Base-by-base conservation (phyloP, 2,329 filamentous ascomycete genomes). In the Diaporthe nobilis region DNA sequence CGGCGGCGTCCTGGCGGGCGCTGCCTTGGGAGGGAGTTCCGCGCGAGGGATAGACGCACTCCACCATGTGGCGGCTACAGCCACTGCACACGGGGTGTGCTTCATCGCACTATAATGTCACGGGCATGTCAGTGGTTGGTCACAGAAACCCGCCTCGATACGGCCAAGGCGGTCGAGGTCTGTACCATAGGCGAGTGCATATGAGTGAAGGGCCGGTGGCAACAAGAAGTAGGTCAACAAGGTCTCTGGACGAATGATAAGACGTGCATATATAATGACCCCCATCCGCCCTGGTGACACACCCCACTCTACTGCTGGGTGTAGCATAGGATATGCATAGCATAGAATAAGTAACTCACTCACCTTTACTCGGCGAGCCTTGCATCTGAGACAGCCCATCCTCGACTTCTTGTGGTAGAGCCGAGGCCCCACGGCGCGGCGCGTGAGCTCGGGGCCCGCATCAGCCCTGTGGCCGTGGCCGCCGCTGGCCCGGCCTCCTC, bases 381-480 rank as follows among this genome's bases (percentile, higher is more conserved):
- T 81, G 75, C 81, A 83, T 55, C 81, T 78, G 20, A 79, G 73
- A 72, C 82, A 83, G 2, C 82, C 82, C 67, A 78, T 80, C 49
- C 79, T 76, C 37, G 81, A 82, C 77, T 83, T 83, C 74, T 79
- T 81, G 75, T 83, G 82, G 63, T 82, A 83, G 28, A 83, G 77
- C 57, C 82, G 76, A 34, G 80, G 80, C 13, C 76, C 79, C 44
- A 75, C 73, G 28, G 47, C 47, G 28, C 74, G 76, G 12, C 70
- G 73, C 28, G 71, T 51, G 31, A 34, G 72, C 39, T 58, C 61
- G 2, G 71, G 44, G 28, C 65, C 65, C 12, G 58, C 28, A 25
- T 42, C 39, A 4, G 53, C 57, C 25, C 47, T 53, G 51, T 7
- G n/a, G 17, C 53, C 39, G 17, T 25, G 47, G 31, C 63, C 47